These are phyloP conservation scores for Phytophthora pisi DNA, from an alignment of 352 stramenopile genomes.

Conservation along the genomic window DNA sequence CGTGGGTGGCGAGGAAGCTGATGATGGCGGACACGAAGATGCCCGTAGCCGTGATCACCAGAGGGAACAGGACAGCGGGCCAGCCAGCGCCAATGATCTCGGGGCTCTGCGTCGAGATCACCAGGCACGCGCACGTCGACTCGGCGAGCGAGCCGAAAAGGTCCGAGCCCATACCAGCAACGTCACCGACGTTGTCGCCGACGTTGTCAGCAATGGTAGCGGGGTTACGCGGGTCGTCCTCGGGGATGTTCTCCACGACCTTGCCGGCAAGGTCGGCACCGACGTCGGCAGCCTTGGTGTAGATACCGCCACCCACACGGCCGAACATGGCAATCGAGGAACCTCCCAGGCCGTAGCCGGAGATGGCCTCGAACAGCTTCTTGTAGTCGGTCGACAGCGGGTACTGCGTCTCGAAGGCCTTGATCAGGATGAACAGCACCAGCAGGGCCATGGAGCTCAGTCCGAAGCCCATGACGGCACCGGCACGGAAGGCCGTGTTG, in stretches of 20 bases:
- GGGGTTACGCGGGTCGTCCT: slow-evolving; percentile 99
- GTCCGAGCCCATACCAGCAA: slow-evolving; percentile 99
- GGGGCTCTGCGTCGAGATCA: slow-evolving; percentile 94
- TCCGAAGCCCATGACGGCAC: slow-evolving; percentile 99
- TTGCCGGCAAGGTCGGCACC: slow-evolving; percentile 99
- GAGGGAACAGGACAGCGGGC: slow-evolving; percentile 96
- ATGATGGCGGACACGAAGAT: slow-evolving; percentile 97
- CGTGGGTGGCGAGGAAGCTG: slow-evolving; percentile 98
- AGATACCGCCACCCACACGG: slow-evolving; percentile 99
- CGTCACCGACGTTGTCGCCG: slow-evolving; percentile 99
- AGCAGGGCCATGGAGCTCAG: slow-evolving; percentile 97
- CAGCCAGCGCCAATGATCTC: slow-evolving; percentile 93
- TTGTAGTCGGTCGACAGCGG: slow-evolving; percentile 81
- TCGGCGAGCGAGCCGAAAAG: slow-evolving; percentile 99
- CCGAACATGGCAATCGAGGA: slow-evolving; percentile 99
- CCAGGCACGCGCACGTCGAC: slow-evolving; percentile 97
- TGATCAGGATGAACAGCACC: slow-evolving; percentile 97
- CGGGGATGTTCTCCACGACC: slow-evolving; percentile 98
- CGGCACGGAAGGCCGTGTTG: slow-evolving; percentile 98
- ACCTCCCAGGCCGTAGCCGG: slow-evolving; percentile 97
- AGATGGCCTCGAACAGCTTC: slow-evolving; percentile 96
- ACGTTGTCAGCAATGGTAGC: slow-evolving; percentile 99
- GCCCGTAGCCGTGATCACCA: slow-evolving; percentile 96
- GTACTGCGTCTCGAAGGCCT: slow-evolving; percentile 94
- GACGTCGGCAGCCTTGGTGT: slow-evolving; percentile 99